Evolutionary conservation across 2,329 filamentous ascomycete species (phyloP).

Genomic region (Curvularia spicifera): DNA sequence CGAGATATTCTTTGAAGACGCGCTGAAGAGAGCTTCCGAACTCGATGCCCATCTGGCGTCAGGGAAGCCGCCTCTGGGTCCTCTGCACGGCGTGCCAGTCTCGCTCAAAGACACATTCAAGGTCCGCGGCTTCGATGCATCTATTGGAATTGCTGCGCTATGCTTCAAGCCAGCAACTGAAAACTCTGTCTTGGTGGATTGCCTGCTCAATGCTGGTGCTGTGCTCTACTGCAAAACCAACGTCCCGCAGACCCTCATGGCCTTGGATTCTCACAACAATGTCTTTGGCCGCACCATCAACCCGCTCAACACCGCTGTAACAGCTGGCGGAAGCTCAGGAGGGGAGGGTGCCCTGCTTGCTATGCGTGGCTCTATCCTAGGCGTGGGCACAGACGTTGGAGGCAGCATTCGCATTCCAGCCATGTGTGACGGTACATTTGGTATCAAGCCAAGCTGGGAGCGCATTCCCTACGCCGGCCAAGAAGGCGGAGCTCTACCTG

Average conservation of each 20-base stretch:
- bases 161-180: slow-evolving; percentile 52
- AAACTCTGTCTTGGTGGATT: slow-evolving; percentile 52
- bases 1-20: slow-evolving; percentile 49
- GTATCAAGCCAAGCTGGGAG: slow-evolving; percentile 54
- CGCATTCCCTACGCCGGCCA: slow-evolving; percentile 62
- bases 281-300: slow-evolving; percentile 57
- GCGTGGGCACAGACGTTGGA: slow-evolving; percentile 63
- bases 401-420: slow-evolving; percentile 61
- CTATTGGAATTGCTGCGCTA: slow-evolving; percentile 52
- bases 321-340: slow-evolving; percentile 60
- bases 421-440: slow-evolving; percentile 58
- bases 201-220: slow-evolving; percentile 55
- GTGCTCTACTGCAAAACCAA: slow-evolving; percentile 63
- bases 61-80: slow-evolving; percentile 51
- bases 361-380: slow-evolving; percentile 57
- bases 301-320: slow-evolving; percentile 55
- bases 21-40: slow-evolving; percentile 42
- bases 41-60: slow-evolving; percentile 52
- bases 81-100: slow-evolving; percentile 57
- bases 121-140: slow-evolving; percentile 54
- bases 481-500: slow-evolving; percentile 55
- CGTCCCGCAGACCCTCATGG: slow-evolving; percentile 61
- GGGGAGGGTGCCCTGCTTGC: slow-evolving; percentile 61
- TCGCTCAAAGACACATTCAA: slow-evolving; percentile 60
- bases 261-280: slow-evolving; percentile 61